Conservation (phyloP, 768 basidiomycete genomes). For the Leucosporidium yakuticum region DNA sequence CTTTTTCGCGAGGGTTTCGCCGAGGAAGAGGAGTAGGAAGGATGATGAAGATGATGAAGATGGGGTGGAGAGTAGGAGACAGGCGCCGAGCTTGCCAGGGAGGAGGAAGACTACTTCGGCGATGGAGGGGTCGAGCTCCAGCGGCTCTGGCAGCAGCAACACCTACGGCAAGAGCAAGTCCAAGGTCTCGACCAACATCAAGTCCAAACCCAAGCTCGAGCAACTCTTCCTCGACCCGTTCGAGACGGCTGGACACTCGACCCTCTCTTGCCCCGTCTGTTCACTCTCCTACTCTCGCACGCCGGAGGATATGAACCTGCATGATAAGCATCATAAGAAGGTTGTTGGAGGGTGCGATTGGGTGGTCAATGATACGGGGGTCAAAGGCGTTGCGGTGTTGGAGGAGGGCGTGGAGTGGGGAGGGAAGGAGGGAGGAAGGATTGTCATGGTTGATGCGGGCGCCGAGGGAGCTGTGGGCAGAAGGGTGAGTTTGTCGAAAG, state of each 20-base stretch:
- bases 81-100: neutral
- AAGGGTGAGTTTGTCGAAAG: conserved; percentile 5
- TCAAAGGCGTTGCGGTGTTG: conserved; percentile 16
- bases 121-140: neutral
- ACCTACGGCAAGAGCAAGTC: neutral
- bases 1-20: conserved; percentile 17
- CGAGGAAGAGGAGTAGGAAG: conserved; percentile 6
- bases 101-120: neutral
- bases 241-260: conserved; percentile 12
- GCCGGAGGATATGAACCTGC: conserved; percentile 30
- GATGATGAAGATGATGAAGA: neutral
- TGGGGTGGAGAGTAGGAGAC: neutral
- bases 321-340: conserved; percentile 28
- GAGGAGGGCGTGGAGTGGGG: conserved; percentile 24
- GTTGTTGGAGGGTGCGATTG: conserved; percentile 28
- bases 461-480: neutral
- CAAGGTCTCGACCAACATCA: neutral
- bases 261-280: conserved; percentile 24
- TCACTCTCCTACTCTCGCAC: conserved; percentile 22
- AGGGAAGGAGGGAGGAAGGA: neutral
- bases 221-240: conserved; percentile 35
- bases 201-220: conserved; percentile 16
- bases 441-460: conserved; percentile 22
- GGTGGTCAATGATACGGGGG: neutral
- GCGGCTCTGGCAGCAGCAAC: neutral